Evolutionary conservation across 352 stramenopile genomes (phyloP).

Genomic region (Phytophthora sp.): DNA sequence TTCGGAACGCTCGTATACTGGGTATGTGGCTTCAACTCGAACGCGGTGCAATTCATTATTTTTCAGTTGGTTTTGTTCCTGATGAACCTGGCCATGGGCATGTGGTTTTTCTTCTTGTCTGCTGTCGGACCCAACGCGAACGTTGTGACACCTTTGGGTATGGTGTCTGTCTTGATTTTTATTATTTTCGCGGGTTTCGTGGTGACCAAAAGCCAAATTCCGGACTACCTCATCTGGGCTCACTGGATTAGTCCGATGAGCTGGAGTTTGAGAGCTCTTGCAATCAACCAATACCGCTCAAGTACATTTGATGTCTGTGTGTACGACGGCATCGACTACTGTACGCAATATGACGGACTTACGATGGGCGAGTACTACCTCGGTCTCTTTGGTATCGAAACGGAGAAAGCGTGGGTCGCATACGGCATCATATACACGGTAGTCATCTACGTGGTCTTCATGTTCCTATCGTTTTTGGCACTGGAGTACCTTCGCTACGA

Average conservation of each 20-base stretch:
- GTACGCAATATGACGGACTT: slow-evolving; percentile 16
- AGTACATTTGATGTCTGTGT: slow-evolving; percentile 29
- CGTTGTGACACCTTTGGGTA: slow-evolving; percentile 42
- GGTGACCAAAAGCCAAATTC: slow-evolving; percentile 49
- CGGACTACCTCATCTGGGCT: slow-evolving; percentile 49
- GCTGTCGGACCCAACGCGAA: slow-evolving; percentile 22
- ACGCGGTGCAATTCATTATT: neutral
- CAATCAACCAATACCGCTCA: slow-evolving; percentile 48
- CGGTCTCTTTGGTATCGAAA: slow-evolving; percentile 39
- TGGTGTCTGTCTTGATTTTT: slow-evolving; percentile 50
- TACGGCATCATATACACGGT: slow-evolving; percentile 38
- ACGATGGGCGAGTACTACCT: slow-evolving; percentile 45
- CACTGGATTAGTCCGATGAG: slow-evolving; percentile 67
- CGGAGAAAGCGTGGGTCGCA: slow-evolving; percentile 42
- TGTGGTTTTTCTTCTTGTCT: too few relatives aligned
- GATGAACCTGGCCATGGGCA: too few relatives aligned
- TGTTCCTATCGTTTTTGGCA: slow-evolving; percentile 22
- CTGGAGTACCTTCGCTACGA: slow-evolving; percentile 30
- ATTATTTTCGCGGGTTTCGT: slow-evolving; percentile 57
- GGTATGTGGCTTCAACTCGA: slow-evolving; percentile 51
- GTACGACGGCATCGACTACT: slow-evolving; percentile 42
- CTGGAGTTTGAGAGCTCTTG: slow-evolving; percentile 44
- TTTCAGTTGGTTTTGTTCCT: too few relatives aligned
- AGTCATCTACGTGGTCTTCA: slow-evolving; percentile 39
- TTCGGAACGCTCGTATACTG: slow-evolving; percentile 72